A percentile compares a stretch with the other conserved stretches of the same genome.
Conservation (phyloP, 345 rosid species). For the Aegle marmelos region DNA sequence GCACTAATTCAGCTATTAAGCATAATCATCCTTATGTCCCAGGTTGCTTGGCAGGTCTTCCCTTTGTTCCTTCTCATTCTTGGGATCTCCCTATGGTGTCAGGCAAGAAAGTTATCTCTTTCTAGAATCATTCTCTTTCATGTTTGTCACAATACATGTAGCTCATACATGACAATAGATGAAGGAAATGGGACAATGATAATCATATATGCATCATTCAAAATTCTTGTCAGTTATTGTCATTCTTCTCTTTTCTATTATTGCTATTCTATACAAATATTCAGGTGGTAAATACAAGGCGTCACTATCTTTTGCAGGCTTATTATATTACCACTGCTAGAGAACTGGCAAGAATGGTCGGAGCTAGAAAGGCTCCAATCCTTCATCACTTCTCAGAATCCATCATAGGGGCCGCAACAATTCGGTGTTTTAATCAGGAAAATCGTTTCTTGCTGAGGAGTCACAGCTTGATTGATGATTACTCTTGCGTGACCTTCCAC, state of each 20-base stretch:
- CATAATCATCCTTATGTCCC: conserved; percentile 59
- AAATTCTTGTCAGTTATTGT: not conserved
- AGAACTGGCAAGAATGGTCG: conserved; percentile 87
- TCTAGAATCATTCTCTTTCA: not conserved
- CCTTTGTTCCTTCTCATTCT: conserved; percentile 51
- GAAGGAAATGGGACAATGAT: not conserved
- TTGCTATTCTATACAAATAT: not conserved
- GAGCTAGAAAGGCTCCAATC: conserved; percentile 71
- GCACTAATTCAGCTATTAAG: conserved; percentile 74
- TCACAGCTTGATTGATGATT: conserved; percentile 47
- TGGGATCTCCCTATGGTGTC: conserved; percentile 59
- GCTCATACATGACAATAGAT: not conserved
- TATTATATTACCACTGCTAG: conserved; percentile 83
- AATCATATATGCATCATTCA: not conserved
- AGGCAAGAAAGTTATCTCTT: conserved; percentile 36
- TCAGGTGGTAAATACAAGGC: not conserved
- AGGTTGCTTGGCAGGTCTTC: conserved; percentile 64
- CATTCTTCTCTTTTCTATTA: not conserved
- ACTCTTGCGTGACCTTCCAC: conserved; percentile 69
- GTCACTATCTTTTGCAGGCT: conserved; percentile 41
- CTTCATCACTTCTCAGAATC: conserved; percentile 89
- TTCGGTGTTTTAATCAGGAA: conserved; percentile 74
- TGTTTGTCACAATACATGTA: not conserved
- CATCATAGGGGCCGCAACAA: conserved; percentile 61
- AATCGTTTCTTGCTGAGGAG: conserved; percentile 50